A percentile compares a stretch with the other conserved stretches of the same genome.
phyloP scores from a whole-genome alignment of 2,329 filamentous ascomycete species.

The Phaeosphaeria sp. region DNA sequence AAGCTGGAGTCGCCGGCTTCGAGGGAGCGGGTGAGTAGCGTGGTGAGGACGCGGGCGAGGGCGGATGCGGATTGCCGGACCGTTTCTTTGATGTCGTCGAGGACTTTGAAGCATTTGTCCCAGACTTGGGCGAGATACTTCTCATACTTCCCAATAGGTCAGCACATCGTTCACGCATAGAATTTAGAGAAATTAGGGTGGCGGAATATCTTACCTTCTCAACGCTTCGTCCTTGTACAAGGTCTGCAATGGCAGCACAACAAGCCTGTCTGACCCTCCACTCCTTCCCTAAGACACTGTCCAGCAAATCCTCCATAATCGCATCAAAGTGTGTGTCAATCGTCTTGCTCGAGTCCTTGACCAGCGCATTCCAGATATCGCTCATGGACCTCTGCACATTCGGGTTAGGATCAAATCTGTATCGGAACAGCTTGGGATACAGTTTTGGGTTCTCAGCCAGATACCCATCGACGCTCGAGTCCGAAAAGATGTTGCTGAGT shows the following conservation, averaged over 20 bases:
- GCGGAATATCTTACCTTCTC: conserved; percentile 44
- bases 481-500: conserved; percentile 87
- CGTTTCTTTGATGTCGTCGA: conserved; percentile 94
- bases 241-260: conserved; percentile 85
- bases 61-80: conserved; percentile 82
- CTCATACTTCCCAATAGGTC: conserved; percentile 66
- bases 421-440: conserved; percentile 93
- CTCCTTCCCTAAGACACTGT: conserved; percentile 85
- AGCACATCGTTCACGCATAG: conserved; percentile 9
- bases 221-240: conserved; percentile 78
- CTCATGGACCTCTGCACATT: conserved; percentile 97
- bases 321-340: conserved; percentile 84
- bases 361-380: conserved; percentile 95
- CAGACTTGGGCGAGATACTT: conserved; percentile 86
- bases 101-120: conserved; percentile 83
- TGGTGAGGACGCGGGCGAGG: conserved; percentile 83
- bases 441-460: conserved; percentile 86
- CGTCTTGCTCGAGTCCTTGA: conserved; percentile 81
- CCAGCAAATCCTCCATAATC: conserved; percentile 87
- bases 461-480: conserved; percentile 73
- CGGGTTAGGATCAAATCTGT: conserved; percentile 91
- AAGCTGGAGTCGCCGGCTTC: conserved; percentile 74
- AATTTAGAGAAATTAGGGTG: background rate
- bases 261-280: conserved; percentile 94
- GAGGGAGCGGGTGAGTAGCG: conserved; percentile 82